Conservation (phyloP, 768 basidiomycete species). For the Coprinellus aureogranulatus region DNA sequence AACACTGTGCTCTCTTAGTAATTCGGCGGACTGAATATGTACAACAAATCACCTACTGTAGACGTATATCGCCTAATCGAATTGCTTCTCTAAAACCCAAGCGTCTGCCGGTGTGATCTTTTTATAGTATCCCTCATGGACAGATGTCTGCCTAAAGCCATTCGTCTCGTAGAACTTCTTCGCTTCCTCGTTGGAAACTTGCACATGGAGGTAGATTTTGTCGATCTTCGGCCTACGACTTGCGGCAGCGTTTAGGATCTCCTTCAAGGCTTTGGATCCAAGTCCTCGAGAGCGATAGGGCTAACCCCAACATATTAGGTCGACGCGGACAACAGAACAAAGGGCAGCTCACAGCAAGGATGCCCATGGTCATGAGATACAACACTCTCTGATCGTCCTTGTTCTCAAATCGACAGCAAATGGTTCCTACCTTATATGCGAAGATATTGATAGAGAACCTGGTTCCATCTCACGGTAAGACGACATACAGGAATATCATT, state of each 20-base stretch:
- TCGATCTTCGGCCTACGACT: conserved; percentile 62
- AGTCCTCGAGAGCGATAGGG: conserved; percentile 81
- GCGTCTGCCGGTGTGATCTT: conserved; percentile 82
- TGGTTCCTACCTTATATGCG: conserved; percentile 61
- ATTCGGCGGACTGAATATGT: not conserved
- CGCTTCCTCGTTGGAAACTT: conserved; percentile 74
- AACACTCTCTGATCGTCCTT: conserved; percentile 54
- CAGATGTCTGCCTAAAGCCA: conserved; percentile 67
- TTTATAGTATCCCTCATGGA: conserved; percentile 82
- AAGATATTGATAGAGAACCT: conserved; percentile 14
- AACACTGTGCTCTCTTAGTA: conserved; percentile 1
- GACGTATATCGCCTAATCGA: not conserved
- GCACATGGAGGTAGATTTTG: conserved; percentile 82
- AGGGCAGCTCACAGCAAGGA: conserved; percentile 70
- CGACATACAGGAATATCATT: conserved; percentile 76
- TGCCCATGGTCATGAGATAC: conserved; percentile 91
- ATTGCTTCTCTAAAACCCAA: conserved; percentile 73
- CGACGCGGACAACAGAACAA: not conserved
- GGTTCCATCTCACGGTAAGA: conserved; percentile 9
- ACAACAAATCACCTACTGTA: not conserved
- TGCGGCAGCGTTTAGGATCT: conserved; percentile 62
- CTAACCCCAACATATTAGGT: conserved; percentile 35
- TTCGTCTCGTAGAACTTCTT: conserved; percentile 82
- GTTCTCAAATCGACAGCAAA: conserved; percentile 81
- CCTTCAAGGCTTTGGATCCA: conserved; percentile 70